These are phyloP conservation scores for Purpureocillium lavendulum DNA, from an alignment of 2,329 filamentous ascomycete species.

Conservation along the genomic window DNA sequence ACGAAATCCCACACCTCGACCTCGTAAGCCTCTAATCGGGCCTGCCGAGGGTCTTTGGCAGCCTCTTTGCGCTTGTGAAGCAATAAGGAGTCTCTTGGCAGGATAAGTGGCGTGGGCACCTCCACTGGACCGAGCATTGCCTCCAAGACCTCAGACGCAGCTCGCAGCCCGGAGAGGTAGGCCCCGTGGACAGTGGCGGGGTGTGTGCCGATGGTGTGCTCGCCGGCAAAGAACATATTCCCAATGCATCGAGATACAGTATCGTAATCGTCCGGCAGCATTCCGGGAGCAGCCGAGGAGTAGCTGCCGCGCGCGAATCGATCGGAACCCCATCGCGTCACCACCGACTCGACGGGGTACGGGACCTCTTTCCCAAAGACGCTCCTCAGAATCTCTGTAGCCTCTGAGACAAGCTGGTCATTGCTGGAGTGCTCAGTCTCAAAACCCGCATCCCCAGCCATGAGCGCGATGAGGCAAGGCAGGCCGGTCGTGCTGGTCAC, in stretches of 20 bases:
- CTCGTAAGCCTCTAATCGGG: conserved; percentile 49
- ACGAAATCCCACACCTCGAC: conserved; percentile 43
- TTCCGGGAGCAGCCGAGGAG: conserved; percentile 80
- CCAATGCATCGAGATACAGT: conserved; percentile 77
- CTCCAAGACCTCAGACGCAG: conserved; percentile 78
- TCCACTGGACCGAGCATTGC: conserved; percentile 73
- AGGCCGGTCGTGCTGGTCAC: conserved; percentile 82
- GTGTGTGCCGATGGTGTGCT: conserved; percentile 92
- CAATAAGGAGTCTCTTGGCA: conserved; percentile 46
- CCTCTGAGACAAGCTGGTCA: conserved; percentile 68
- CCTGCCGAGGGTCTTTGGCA: conserved; percentile 39
- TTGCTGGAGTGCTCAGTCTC: conserved; percentile 75
- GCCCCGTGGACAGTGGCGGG: conserved; percentile 96
- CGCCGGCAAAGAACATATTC: conserved; percentile 89
- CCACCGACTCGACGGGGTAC: conserved; percentile 72
- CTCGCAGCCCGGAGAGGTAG: conserved; percentile 86
- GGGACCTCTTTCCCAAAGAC: conserved; percentile 69
- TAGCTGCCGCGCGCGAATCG: conserved; percentile 91
- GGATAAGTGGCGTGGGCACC: conserved; percentile 67
- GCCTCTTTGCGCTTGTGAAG: conserved; percentile 48
- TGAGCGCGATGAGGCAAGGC: conserved; percentile 80
- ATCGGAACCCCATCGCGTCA: conserved; percentile 89
- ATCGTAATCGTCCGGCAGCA: conserved; percentile 84
- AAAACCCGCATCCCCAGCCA: conserved; percentile 91
- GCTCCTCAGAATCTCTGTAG: conserved; percentile 66